Base-by-base conservation (phyloP, 139 green algal genomes). In the Ulvella scutata region DNA sequence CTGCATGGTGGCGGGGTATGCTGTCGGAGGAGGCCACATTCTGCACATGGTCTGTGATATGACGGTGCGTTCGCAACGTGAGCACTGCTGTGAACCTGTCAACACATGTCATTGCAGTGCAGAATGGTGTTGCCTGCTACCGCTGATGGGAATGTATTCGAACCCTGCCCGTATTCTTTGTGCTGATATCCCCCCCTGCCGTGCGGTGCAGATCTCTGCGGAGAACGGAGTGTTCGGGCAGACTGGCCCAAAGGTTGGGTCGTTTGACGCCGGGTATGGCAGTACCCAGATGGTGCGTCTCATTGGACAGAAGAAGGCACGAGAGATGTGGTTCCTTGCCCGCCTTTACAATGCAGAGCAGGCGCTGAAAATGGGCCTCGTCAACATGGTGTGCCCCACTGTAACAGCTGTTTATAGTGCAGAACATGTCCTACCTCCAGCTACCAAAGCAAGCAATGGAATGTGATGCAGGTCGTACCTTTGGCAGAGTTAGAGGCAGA, bases 151-250 rank as follows among this genome's bases (percentile, higher is more conserved):
- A n/a, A n/a, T n/a, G n/a, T n/a, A n/a, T n/a, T n/a, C n/a, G n/a
- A n/a, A n/a, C n/a, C n/a, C n/a, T n/a, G n/a, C n/a, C n/a, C n/a
- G n/a, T n/a, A n/a, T n/a, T n/a, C n/a, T n/a, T n/a, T n/a, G n/a
- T n/a, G n/a, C n/a, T n/a, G n/a, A n/a, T n/a, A n/a, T n/a, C n/a
- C n/a, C n/a, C n/a, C n/a, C n/a, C n/a, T 26, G 40, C 17, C 40
- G 17, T 17, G 40, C 40, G 6, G 51, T 67, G 39, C 83, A 94
- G 86, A 96, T 99, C 35, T 89, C 94, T 2, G 94, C 94, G 28
- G 94, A 99, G 84, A 99, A 99, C 75, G 93, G 90, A 1, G 88
- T 99, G 10, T 99, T 98, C 84, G 94, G 94, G 10, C 94, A 99
- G 83, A 98, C 93, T 4, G 94, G 94, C 13, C 94, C 94, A 73